phyloP scores from a whole-genome alignment of 352 stramenopile genomes.

The Hyaloperonospora brassicae region DNA sequence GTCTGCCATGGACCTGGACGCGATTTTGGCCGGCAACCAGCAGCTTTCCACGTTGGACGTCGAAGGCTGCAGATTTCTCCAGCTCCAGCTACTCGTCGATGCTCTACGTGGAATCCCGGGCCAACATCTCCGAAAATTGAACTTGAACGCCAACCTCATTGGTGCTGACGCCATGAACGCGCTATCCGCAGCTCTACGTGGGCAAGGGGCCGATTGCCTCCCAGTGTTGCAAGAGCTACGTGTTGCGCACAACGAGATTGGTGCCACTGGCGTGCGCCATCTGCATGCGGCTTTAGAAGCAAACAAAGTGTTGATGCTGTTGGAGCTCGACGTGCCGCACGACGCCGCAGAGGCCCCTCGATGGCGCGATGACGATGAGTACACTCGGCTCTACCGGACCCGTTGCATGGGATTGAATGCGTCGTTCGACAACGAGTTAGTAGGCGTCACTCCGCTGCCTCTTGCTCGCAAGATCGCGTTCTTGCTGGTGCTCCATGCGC shows the following conservation, averaged over 20 bases:
- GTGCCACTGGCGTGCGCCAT: constrained; percentile 25
- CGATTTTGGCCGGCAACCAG: constrained; percentile 16
- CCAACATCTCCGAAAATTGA: constrained; percentile 21
- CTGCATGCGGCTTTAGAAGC: constrained; percentile 21
- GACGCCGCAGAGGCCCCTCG: constrained; percentile 11
- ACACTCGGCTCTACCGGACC: constrained; percentile 26
- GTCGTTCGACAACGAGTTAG: constrained; percentile 27
- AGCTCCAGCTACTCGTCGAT: constrained; percentile 29
- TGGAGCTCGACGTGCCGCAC: constrained; percentile 27
- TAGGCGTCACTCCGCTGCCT: constrained; percentile 14
- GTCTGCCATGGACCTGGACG: constrained; percentile 24
- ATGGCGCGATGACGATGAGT: constrained; percentile 21
- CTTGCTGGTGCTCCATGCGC: constrained; percentile 15
- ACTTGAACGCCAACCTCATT: constrained; percentile 29
- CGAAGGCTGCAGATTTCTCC: constrained; percentile 28
- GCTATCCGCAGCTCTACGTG: constrained; percentile 20
- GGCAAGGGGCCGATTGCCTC: constrained; percentile 4
- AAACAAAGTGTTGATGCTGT: constrained; percentile 24
- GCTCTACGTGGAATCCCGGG: constrained; percentile 18
- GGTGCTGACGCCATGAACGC: constrained; percentile 22
- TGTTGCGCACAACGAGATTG: constrained; percentile 26
- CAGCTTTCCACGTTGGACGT: constrained; percentile 23
- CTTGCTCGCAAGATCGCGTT: constrained; percentile 15
- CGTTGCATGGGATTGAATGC: constrained; percentile 30
- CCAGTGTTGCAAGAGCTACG: constrained; percentile 22